phyloP scores from a whole-genome alignment of 1,284 basidiomycete genomes.

The Malassezia nana region DNA sequence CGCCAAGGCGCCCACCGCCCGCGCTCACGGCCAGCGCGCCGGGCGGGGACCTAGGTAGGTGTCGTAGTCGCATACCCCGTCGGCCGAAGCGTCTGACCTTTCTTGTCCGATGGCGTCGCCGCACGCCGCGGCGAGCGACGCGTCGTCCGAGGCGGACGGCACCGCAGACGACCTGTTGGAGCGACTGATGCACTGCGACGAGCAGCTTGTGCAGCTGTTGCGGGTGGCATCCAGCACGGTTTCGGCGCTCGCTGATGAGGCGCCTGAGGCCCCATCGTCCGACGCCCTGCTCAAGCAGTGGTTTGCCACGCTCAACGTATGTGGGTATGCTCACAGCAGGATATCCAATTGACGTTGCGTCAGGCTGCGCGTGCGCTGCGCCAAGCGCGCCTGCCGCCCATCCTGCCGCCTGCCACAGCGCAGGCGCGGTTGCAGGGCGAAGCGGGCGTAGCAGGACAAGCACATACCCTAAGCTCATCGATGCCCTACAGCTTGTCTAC shows the following conservation, averaged over 20 bases:
- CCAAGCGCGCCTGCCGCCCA: conserved; percentile 14
- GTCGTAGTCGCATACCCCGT: background rate
- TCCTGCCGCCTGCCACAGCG: conserved; percentile 10
- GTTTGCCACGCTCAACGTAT: conserved; percentile 12
- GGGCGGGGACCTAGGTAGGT: background rate
- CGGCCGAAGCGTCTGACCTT: background rate
- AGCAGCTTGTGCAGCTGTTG: conserved; percentile 13
- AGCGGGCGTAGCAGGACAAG: conserved; percentile 11
- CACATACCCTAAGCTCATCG: background rate
- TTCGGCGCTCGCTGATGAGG: background rate
- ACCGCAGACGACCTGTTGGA: conserved; percentile 14
- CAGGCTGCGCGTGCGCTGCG: conserved; percentile 18
- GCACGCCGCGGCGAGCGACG: background rate
- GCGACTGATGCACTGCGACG: conserved; percentile 17
- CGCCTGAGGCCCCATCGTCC: background rate
- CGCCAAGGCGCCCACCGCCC: background rate
- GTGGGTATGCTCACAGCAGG: conserved; percentile 10
- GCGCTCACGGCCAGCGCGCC: conserved; percentile 1
- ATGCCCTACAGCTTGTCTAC: conserved; percentile 13
- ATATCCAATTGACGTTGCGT: conserved; percentile 14
- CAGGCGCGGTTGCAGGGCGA: conserved; percentile 14
- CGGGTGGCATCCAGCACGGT: background rate
- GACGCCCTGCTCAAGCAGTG: conserved; percentile 9
- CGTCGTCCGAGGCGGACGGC: conserved; percentile 1
- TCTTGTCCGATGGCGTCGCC: background rate